phyloP scores from a whole-genome alignment of 441 rosid genomes.

The Gossypium trilobum region DNA sequence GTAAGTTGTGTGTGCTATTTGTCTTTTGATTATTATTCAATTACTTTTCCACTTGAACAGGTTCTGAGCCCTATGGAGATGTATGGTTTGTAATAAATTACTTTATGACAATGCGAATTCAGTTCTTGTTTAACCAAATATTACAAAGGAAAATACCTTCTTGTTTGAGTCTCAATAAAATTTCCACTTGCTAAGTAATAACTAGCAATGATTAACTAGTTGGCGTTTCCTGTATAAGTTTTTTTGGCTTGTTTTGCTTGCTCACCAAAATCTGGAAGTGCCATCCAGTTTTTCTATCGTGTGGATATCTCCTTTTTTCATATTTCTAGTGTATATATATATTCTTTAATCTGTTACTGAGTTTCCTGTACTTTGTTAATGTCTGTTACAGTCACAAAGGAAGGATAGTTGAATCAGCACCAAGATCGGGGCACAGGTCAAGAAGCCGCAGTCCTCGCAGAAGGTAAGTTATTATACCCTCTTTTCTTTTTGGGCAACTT shows the following conservation, averaged over 20 bases:
- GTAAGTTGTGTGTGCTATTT: conserved; percentile 25
- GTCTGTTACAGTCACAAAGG: conserved; percentile 37
- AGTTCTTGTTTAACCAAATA: background rate
- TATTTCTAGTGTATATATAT: background rate
- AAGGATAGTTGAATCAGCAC: conserved; percentile 28
- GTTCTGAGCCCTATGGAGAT: background rate
- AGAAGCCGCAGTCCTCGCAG: conserved; percentile 65
- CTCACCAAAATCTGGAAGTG: background rate
- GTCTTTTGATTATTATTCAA: background rate
- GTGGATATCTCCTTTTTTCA: background rate
- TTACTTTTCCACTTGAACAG: background rate
- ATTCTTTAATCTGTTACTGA: background rate
- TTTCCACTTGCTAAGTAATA: background rate
- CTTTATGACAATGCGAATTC: background rate
- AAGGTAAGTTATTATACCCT: conserved; percentile 29
- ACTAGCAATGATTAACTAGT: background rate
- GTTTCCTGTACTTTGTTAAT: background rate
- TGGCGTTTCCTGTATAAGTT: background rate
- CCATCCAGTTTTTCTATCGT: background rate
- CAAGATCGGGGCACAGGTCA: conserved; percentile 37
- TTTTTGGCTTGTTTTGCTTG: background rate
- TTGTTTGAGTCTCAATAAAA: background rate
- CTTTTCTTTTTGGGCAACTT: background rate
- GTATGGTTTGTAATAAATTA: background rate
- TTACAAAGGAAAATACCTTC: background rate